Evolutionary conservation across 345 rosid species (phyloP), one percentile per base, ranked within the genome.

Genomic region (Syzygium oleosum): DNA sequence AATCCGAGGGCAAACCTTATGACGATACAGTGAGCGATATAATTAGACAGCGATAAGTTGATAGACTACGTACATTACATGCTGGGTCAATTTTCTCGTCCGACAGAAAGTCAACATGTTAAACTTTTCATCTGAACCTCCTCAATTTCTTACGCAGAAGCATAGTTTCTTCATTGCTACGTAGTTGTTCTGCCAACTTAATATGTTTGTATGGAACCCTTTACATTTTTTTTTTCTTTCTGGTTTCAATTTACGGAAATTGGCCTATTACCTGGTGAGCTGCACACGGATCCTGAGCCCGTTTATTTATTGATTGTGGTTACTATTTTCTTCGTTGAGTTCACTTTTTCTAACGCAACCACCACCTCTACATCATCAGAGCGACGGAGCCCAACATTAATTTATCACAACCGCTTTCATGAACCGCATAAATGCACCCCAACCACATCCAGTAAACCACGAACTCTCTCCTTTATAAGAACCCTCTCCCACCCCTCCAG

Each of bases 351-450:
- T 73, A 73, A 73, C 83, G 49, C 83, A 73, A 73, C 83, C 49
- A 21, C 83, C 83, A 38, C 83, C 83, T 5, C 38, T 31, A 31
- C 23, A 73, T 5, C 49, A 73, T 73, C 49, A 38, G 27, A 73
- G 27, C 1, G 83, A 21, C 21, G 10, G 12, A 73, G 46, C 49
- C 83, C 1, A 6, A 23, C 29, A 90, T 91, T 92, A 90, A 92
- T 87, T 91, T 88, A 23, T 49, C 88, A 27, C 98, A 95, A 94
- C 96, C 54, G 91, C 93, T 88, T 84, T 84, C 91, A 84, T 85
- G 91, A 89, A 90, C 11, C 88, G 83, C 91, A 92, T 95, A 91
- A 96, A 94, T 94, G 96, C 91, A 86, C 49, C 84, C 90, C 95
- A 94, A 91, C 97, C 23, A 89, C 89, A 86, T 73, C 86, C 19